These are phyloP conservation scores for Claviceps humidiphila DNA, from an alignment of 2,329 filamentous ascomycete genomes.

Conservation along the genomic window DNA sequence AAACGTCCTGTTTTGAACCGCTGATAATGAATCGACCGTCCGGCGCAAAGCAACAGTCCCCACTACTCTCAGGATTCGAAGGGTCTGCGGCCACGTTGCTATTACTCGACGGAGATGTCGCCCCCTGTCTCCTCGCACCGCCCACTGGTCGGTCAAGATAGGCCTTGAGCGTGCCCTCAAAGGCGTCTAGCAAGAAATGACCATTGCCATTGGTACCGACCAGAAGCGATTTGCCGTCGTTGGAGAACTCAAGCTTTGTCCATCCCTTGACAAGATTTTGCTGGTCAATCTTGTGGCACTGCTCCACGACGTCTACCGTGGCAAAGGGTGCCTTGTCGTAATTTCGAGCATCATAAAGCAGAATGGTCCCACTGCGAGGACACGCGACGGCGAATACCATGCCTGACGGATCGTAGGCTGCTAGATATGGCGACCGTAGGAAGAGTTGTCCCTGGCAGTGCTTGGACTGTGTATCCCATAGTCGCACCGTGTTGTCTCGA, in stretches of 20 bases:
- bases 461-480: constrained; percentile 79
- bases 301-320: constrained; percentile 64
- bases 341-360: constrained; percentile 88
- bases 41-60: constrained; percentile 79
- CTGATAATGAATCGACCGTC: constrained; percentile 83
- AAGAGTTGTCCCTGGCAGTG: constrained; percentile 70
- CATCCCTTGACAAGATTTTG: constrained; percentile 57
- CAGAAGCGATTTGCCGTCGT: constrained; percentile 80
- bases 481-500: constrained; percentile 75
- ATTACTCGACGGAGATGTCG: constrained; percentile 20
- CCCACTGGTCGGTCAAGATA: constrained; percentile 51
- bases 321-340: constrained; percentile 86
- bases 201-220: constrained; percentile 72
- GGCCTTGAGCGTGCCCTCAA: constrained; percentile 66
- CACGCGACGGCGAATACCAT: constrained; percentile 84
- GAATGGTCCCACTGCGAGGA: constrained; percentile 61
- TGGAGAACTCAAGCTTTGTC: constrained; percentile 90
- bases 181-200: constrained; percentile 89
- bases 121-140: constrained; percentile 39
- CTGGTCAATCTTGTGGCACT: constrained; percentile 32
- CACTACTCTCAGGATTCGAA: constrained; percentile 40
- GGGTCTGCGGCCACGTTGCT: constrained; percentile 20
- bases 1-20: constrained; percentile 58
- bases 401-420: constrained; percentile 84
- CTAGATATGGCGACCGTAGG: constrained; percentile 67